Evolutionary conservation across 176 grass and related monocot genomes (phyloP), one percentile per base, ranked within the genome.

Genomic region (Carex scoparia): DNA sequence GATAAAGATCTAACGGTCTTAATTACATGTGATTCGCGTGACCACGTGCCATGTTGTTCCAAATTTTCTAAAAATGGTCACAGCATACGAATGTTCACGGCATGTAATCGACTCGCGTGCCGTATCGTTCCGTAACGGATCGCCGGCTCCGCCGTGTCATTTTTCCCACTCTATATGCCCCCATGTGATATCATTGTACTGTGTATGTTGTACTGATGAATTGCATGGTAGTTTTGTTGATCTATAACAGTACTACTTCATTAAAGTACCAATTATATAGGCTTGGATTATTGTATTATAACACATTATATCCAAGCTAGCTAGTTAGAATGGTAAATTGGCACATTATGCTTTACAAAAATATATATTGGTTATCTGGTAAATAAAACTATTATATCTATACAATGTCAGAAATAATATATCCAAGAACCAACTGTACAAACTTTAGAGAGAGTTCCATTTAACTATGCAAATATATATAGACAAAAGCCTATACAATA

Each of bases 401-500:
- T 27, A 54, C 46, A 76, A 76, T 76, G 72, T 54, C 44, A 75
- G 71, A 5, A 28, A 75, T 54, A 12, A 75, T 53, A 28, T 53
- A 54, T 53, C n/a, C n/a, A 5, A 30, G 10, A 51, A 3, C 10
- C n/a, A 74, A 10, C 44, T 75, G 71, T 53, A 54, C 44, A 75
- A 28, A 28, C 19, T 74, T 48, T 51, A 23, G 10, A 27, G 57
- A 60, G 40, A 75, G 46, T 31, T 55, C 48, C 46, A 76, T 76
- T 76, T 31, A 51, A 76, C 48, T 76, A 54, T 76, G 72, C 48
- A 44, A 59, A 81, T 81, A 58, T 62, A 67, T 37, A 82, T 42
- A 65, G n/a, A 80, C 35, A 37, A 82, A 53, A 65, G 80, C 80
- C 80, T 68, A 68, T n/a, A 83, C 54, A 82, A 83, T 49, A 65